Base-by-base conservation (phyloP, 108 stramenopile species). In the Seminavis robusta region DNA sequence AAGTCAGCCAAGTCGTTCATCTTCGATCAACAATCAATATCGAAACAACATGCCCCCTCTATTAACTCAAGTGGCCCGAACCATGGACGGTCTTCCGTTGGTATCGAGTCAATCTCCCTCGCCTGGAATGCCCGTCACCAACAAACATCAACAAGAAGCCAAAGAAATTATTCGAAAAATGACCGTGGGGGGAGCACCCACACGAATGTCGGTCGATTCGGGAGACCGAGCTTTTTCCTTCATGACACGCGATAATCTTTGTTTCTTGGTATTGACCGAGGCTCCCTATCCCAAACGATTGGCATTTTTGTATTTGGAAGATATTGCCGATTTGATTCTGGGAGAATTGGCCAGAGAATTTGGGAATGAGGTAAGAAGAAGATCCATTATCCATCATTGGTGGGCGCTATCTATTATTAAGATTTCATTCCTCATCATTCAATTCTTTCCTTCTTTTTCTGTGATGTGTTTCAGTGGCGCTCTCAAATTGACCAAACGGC, bases 261-360 rank as follows among this genome's bases (percentile, higher is more conserved):
- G 83, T 42, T 94, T 86, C 34, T 64, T 94, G 17, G 73, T 86
- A 0, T 56, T 91, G 69, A 83, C 86, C 6, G 83, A 87, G 69
- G 61, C 59, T 39, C 54, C 75, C 40, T 99, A 98, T 77, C 98
- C 98, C n/a, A 97, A 97, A 74, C 83, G 97, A 39, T 60, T 94
- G 43, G 92, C 94, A 10, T 99, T 98, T 64, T 72, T 96, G 36
- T 99, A 96, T 66, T 73, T 99, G 16, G 94, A 95, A 50, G 97
- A 99, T 74, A 71, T 97, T 10, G 76, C 81, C 38, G 83, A 89
- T 63, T 64, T 74, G 13, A 85, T 97, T 61, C 54, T 91, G 43
- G 73, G 82, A 58, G 86, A 91, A 30, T 55, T 97, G 36, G 68
- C 84, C 17, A 61, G 76, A 37, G 90, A 94, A 43, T 86, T 87